Base-by-base conservation (phyloP, 2,329 filamentous ascomycete genomes). In the Acrocalymma vagum region DNA sequence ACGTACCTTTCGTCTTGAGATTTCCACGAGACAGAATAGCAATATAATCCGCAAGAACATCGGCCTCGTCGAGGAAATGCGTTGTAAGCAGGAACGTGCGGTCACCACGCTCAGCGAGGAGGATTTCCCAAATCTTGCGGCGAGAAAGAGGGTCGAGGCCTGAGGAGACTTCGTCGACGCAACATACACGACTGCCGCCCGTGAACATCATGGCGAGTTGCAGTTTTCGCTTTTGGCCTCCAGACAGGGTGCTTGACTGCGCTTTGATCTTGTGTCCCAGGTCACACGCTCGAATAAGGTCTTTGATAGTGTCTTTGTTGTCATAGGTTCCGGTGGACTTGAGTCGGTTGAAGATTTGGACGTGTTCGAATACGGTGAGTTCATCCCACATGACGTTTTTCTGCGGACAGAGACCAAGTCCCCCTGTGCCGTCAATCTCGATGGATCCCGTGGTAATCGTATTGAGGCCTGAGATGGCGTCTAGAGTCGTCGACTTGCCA, bases 181-280 rank as follows among this genome's bases (percentile, higher is more conserved):
- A 94, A 71, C 92, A 96, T 0, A 96, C 86, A 16, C 84, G 84
- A 48, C 88, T 93, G 9, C 90, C 91, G 47, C 93, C 92, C 3
- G 90, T 95, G 55, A 96, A 84, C 90, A 96, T 96, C 84, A 96
- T 93, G 5, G 90, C 91, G 3, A 96, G 78, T 67, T 96, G 92
- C 7, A 96, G 78, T 67, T 96, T 96, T 36, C 92, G 79, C 72
- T 95, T 96, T 68, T 96, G 92, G 0, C 92, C 92, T 7, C 92
- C 92, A 3, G 90, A 95, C 0, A 96, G 76, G 0, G 90, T 95
- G 61, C 84, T 85, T 0, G 90, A 82, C 45, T 79, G 76, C 0
- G 91, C 87, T 23, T 83, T 81, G 26, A 84, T 74, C 71, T 96
- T 96, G 36, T 83, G 78, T 15, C 79, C 80, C 2, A 96, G 78